Evolutionary conservation across 2,329 filamentous ascomycete species (phyloP), one percentile per base, ranked within the genome.

Genomic region (Leptodontidium sp.): DNA sequence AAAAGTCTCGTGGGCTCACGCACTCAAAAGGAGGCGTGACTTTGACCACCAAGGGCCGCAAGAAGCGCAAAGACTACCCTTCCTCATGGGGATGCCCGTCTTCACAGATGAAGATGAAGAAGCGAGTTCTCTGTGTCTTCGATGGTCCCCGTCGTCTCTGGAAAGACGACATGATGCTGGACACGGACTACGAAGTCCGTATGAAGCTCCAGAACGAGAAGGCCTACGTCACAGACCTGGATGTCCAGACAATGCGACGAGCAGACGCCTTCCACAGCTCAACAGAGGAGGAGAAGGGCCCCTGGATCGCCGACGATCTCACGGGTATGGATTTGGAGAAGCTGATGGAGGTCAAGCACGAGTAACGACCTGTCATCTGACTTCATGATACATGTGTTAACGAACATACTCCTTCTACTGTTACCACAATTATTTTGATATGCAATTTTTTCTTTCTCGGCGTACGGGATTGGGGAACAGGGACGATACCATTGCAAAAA

Each of bases 81-180:
- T 89, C 92, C 0, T 94, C 92, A 1, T 99, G 96, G 96, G 95
- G 96, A 64, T 96, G 94, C 76, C 88, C 94, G 71, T 90, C 92
- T 77, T 92, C 93, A 76, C 94, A 96, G 84, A 97, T 98, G 93
- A 97, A 92, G 78, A 97, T 97, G 89, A 98, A 97, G 88, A 98
- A 98, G 88, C 92, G 96, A 35, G 93, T 98, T 66, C 86, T 98
- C 76, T 93, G 93, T 72, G 93, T 97, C 24, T 99, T 97, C 77
- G 94, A 98, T 77, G 96, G 96, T 0, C 87, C 87, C 17, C 90
- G 94, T 64, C 90, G 95, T 52, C 86, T 99, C 61, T 96, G 93
- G 87, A 98, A 98, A 84, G 96, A 99, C 78, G 96, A 99, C 82
- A 96, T 98, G 93, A 97, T 98, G 94, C 90, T 99, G 61, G 93